These are phyloP conservation scores for Carex kokanica DNA, from an alignment of 176 grass and related monocot species.

Conservation along the genomic window DNA sequence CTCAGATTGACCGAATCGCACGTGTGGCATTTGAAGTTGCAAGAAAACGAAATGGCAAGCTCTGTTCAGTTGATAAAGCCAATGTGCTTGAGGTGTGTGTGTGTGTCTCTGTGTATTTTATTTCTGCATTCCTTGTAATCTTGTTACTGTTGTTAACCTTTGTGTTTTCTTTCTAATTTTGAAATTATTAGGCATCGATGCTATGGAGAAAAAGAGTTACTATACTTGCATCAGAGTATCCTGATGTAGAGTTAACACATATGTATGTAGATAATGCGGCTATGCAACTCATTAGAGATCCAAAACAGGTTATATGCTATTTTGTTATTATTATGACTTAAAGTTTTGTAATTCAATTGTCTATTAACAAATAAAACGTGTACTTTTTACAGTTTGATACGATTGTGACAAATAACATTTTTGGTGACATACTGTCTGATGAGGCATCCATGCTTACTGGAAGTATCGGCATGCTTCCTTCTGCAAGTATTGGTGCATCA, in stretches of 20 bases:
- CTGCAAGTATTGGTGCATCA: constrained; percentile 83
- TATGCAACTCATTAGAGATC: constrained; percentile 97
- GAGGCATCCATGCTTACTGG: constrained; percentile 99
- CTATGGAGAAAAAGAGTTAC: constrained; percentile 81
- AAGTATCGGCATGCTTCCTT: constrained; percentile 99
- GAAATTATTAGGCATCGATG: constrained; percentile 71
- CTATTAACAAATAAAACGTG: not conserved
- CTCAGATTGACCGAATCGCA: constrained; percentile 79
- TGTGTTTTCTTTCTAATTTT: not conserved
- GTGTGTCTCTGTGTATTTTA: constrained; percentile 29
- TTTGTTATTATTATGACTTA: not conserved
- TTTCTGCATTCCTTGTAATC: constrained; percentile 12
- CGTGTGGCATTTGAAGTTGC: constrained; percentile 86
- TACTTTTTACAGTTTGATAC: constrained; percentile 71
- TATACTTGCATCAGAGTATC: constrained; percentile 58
- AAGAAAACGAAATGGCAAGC: constrained; percentile 61
- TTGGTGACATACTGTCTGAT: constrained; percentile 94
- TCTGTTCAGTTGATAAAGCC: constrained; percentile 93
- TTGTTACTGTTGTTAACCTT: constrained; percentile 16
- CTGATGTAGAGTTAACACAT: constrained; percentile 74
- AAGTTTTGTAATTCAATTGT: constrained; percentile 27
- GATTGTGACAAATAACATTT: constrained; percentile 96
- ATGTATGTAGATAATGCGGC: constrained; percentile 98
- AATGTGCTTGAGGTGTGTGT: constrained; percentile 83
- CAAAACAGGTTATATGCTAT: constrained; percentile 64